A percentile compares a stretch with the other conserved stretches of the same genome.
Evolutionary conservation across 768 basidiomycete species (phyloP).

Genomic region (Tylopilus sp.): DNA sequence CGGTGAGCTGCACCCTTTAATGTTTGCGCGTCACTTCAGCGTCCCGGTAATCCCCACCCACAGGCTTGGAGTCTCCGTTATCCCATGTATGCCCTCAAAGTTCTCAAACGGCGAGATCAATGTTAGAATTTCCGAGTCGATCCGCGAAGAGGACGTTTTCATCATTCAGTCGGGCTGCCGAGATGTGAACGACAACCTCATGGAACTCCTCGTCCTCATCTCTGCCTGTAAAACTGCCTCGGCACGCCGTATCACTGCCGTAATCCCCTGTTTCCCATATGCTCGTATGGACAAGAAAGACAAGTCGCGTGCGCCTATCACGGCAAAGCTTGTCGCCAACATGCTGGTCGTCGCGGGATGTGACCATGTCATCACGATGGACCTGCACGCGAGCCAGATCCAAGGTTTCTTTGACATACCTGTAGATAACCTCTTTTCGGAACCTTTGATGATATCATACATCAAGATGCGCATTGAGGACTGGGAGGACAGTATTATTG

Average conservation of each 20-base stretch:
- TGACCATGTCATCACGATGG: slow-evolving; percentile 99
- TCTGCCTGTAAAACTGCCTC: slow-evolving; percentile 98
- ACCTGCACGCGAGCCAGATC: slow-evolving; percentile 95
- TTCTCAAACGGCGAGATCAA: slow-evolving; percentile 96
- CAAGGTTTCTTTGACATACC: slow-evolving; percentile 99
- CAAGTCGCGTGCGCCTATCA: slow-evolving; percentile 92
- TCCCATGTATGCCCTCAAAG: slow-evolving; percentile 80
- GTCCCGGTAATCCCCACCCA: slow-evolving; percentile 35
- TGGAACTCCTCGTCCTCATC: slow-evolving; percentile 98
- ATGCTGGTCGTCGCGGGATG: slow-evolving; percentile 97
- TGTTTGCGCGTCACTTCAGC: slow-evolving; percentile 40
- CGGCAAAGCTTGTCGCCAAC: slow-evolving; percentile 96
- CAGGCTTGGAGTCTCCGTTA: slow-evolving; percentile 88
- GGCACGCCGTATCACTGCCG: slow-evolving; percentile 92
- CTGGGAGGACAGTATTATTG: slow-evolving; percentile 89
- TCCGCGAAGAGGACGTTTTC: slow-evolving; percentile 98
- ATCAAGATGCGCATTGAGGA: slow-evolving; percentile 82
- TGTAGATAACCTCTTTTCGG: slow-evolving; percentile 95
- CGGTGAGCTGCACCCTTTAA: slow-evolving; percentile 72
- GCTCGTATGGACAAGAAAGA: slow-evolving; percentile 98
- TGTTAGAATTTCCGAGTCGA: slow-evolving; percentile 91
- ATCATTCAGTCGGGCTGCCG: slow-evolving; percentile 90
- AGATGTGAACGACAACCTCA: slow-evolving; percentile 93
- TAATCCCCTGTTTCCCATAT: slow-evolving; percentile 97
- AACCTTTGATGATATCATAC: slow-evolving; percentile 92